These are phyloP conservation scores for Ilex asprella DNA, from an alignment of 257 asterid genomes.

Conservation along the genomic window DNA sequence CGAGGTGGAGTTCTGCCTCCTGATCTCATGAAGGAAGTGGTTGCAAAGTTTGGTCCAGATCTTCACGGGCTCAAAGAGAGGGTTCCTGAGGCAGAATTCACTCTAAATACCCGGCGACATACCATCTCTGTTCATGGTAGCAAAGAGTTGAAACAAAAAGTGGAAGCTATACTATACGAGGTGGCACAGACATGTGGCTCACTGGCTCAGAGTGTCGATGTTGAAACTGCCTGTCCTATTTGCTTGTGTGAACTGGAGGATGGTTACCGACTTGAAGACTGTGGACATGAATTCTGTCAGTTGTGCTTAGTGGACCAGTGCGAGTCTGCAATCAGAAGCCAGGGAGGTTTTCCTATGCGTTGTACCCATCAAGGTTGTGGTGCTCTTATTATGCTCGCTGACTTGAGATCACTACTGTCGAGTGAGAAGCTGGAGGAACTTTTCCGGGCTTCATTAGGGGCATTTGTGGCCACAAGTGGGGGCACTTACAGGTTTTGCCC, in stretches of 20 bases:
- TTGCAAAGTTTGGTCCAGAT: conserved; percentile 70
- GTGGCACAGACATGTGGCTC: conserved; percentile 36
- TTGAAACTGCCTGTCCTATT: conserved; percentile 50
- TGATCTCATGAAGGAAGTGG: conserved; percentile 91
- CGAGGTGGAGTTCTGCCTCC: conserved; percentile 58
- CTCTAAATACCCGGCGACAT: conserved; percentile 53
- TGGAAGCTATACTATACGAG: conserved; percentile 43
- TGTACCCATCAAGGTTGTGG: conserved; percentile 53
- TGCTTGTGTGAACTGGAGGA: conserved; percentile 84
- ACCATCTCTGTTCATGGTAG: conserved; percentile 45
- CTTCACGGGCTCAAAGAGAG: conserved; percentile 62
- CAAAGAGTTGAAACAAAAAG: conserved; percentile 59
- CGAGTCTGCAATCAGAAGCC: conserved; percentile 56
- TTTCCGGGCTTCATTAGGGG: conserved; percentile 63
- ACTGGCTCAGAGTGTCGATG: conserved; percentile 17
- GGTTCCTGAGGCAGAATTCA: conserved; percentile 62
- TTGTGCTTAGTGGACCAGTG: conserved; percentile 76
- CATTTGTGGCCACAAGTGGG: conserved; percentile 61
- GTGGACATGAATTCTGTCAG: conserved; percentile 63
- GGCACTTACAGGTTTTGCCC: conserved; percentile 79
- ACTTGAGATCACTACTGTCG: conserved; percentile 48
- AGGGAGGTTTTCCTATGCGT: conserved; percentile 54
- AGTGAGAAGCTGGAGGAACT: conserved; percentile 71
- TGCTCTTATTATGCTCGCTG: conserved; percentile 44
- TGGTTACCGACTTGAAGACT: conserved; percentile 55